These are phyloP conservation scores for Trypanosomatidae sp. DNA, from an alignment of 208 protist genomes.

Conservation along the genomic window DNA sequence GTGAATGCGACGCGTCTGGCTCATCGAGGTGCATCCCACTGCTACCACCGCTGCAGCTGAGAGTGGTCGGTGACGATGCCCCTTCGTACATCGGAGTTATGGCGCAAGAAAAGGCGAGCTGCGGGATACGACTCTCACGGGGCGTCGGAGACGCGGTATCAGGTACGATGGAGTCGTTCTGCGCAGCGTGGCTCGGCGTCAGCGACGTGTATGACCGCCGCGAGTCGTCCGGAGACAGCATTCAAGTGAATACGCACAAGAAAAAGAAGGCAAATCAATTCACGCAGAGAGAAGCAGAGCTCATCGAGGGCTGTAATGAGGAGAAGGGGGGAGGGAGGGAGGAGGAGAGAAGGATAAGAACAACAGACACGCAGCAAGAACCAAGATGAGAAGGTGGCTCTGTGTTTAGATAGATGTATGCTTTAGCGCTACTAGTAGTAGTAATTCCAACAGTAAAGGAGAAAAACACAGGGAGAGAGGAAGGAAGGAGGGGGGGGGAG, in stretches of 20 bases:
- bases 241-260: background rate
- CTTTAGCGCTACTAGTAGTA: background rate
- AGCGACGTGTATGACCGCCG: background rate
- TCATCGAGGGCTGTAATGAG: background rate
- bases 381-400: too few species aligned
- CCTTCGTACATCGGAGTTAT: background rate
- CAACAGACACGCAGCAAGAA: too few species aligned
- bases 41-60: background rate
- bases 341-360: background rate
- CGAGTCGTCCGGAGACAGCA: background rate
- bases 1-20: background rate
- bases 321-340: background rate
- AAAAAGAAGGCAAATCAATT: too few species aligned
- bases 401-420: background rate
- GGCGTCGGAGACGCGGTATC: background rate
- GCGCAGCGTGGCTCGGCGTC: background rate
- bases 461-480: background rate
- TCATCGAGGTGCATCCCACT: background rate
- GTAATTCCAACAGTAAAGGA: background rate
- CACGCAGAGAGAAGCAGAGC: background rate
- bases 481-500: background rate
- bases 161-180: background rate
- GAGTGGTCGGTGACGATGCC: background rate
- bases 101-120: background rate
- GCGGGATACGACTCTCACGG: background rate